Base-by-base conservation (phyloP, 2,329 filamentous ascomycete species). In the Clonostachys rosea region DNA sequence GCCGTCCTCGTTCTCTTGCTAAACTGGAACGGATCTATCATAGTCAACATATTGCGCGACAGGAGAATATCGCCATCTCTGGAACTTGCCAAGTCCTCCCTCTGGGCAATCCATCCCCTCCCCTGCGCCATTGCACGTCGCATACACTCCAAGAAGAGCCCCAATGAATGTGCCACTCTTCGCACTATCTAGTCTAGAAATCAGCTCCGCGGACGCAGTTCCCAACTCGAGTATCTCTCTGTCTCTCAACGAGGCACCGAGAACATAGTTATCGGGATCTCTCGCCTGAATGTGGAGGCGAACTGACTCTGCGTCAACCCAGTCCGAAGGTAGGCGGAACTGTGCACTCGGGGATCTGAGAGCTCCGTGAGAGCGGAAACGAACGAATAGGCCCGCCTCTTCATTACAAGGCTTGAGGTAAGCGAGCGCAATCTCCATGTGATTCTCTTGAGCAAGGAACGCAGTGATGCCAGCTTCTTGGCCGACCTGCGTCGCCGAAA, bases 361-460 rank as follows among this genome's bases (percentile, higher is more conserved):
- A 9, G 43, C 18, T 5, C 37, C 49, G 6, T 36, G 30, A 7
- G 60, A 55, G 30, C 71, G 60, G 58, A 74, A 75, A 37, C 73
- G 64, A 24, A 77, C 60, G 42, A 76, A 67, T 3, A 66, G 66
- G 3, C 61, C 58, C 47, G 67, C 18, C 8, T 5, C 16, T n/a
- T 42, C 16, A 14, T 40, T 30, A 20, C 39, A 13, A 13, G 40
- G 16, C 8, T 48, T 42, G 2, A 70, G 58, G 53, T 68, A 54
- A 8, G 67, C 67, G 8, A 74, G 49, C 1, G 70, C 68, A 6
- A 81, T 52, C 42, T 79, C 73, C 7, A 75, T 59, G 44, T 81
- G 77, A 49, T 79, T 73, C 49, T 74, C 70, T 56, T 81, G 71
- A 1, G 72, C 78, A 34, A 81, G 63, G 53, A 81, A 81, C 0